A percentile compares a stretch with the other conserved stretches of the same genome.
phyloP scores from a whole-genome alignment of 768 basidiomycete genomes.

The Lactarius deliciosus region DNA sequence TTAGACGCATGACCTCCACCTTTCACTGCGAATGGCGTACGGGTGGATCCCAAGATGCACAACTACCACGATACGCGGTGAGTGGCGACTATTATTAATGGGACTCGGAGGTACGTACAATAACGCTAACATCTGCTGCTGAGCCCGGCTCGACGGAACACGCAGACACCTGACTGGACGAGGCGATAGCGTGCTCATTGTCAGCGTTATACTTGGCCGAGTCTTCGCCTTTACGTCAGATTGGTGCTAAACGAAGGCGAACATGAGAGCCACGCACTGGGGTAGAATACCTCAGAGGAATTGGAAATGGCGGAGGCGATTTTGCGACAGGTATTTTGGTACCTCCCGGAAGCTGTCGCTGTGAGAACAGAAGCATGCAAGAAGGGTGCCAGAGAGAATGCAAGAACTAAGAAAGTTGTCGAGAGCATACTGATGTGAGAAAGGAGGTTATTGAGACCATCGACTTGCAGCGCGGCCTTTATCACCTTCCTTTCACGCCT shows the following conservation, averaged over 20 bases:
- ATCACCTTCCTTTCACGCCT: no score
- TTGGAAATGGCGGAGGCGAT: not conserved
- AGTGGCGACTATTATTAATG: not conserved
- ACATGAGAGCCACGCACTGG: not conserved
- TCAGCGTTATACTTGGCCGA: not conserved
- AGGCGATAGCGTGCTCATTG: not conserved
- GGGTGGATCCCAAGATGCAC: constrained; percentile 15
- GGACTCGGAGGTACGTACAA: constrained; percentile 9
- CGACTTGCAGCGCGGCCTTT: no score
- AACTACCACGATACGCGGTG: constrained; percentile 2
- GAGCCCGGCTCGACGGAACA: constrained; percentile 31
- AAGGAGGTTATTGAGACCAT: not conserved
- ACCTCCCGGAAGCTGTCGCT: not conserved
- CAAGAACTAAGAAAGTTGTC: not conserved
- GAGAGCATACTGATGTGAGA: not conserved
- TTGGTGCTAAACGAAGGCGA: not conserved
- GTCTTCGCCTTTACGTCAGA: not conserved
- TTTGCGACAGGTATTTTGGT: not conserved
- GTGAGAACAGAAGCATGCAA: not conserved
- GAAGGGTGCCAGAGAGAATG: not conserved
- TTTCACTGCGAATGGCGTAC: not conserved
- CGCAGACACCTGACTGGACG: not conserved
- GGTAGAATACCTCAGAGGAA: not conserved
- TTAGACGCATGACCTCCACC: constrained; percentile 31
- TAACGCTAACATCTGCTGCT: constrained; percentile 24